Base-by-base conservation (phyloP, 164 flowering plant species). In the Amborella trichopoda region DNA sequence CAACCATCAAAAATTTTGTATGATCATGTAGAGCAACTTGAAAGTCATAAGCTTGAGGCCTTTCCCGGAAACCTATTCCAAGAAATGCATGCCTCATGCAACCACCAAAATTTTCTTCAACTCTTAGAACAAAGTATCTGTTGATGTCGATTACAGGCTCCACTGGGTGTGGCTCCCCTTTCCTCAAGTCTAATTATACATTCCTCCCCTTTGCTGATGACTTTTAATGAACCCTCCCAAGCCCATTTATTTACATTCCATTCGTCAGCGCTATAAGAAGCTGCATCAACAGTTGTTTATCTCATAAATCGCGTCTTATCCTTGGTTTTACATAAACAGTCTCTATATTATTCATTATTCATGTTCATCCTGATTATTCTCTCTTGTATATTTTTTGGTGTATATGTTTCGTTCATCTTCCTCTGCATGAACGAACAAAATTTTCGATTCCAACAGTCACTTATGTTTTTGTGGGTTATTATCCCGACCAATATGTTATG, bases 201-300 rank as follows among this genome's bases (percentile, higher is more conserved):
- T 48, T 88, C 99, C 58, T 81, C 99, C 46, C 83, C 94, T 70
- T 83, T 93, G 75, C 99, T 85, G 50, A 81, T 48, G 25, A 93
- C 96, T 63, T 83, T 93, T 46, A 93, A 53, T 26, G 61, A 45
- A 27, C 99, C 99, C 44, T 88, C 96, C 99, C 99, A 93, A 41
- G 76, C 80, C 99, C 99, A 88, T 69, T 88, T 81, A 67, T 93
- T 93, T 36, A 93, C 90, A 77, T 93, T 59, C 99, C 99, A 93
- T 61, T 93, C 99, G 67, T 93, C 99, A 62, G 99, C 96, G 79
- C 99, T 88, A 63, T 39, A 21, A 54, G 50, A n/a, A n/a, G n/a
- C n/a, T n/a, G n/a, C n/a, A n/a, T n/a, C n/a, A n/a, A n/a, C n/a
- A n/a, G n/a, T n/a, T n/a, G n/a, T n/a, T n/a, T n/a, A n/a, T n/a